Evolutionary conservation across 106 monocot genomes (phyloP), one percentile per base, ranked within the genome.

Genomic region (Dendrobium nobile): DNA sequence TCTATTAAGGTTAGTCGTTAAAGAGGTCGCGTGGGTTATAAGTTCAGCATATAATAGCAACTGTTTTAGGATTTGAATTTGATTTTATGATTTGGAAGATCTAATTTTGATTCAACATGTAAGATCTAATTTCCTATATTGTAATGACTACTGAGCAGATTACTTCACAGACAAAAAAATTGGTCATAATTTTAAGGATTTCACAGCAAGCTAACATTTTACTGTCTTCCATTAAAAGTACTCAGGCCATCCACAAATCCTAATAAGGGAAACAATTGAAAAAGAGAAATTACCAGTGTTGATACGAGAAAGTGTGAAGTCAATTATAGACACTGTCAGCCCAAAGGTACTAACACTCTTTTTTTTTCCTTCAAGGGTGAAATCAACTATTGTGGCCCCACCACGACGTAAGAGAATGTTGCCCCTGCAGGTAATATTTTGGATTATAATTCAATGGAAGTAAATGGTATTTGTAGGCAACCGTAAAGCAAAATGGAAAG

Each of bases 231-330:
- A 51, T 13, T 15, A 2, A 11, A 13, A 51, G 51, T 51, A 51
- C 3, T 16, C 33, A 70, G 2, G 31, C 31, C 68, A 20, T 31
- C 26, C 3, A 68, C 31, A 68, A 68, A 13, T 28, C 11, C 24
- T 8, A 61, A 31, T 31, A 68, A 68, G 13, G 28, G 31, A 33
- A 68, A 70, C 37, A 2, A 70, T 10, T 31, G 16, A 51, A 31
- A 15, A 31, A 67, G 41, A 75, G 54, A 79, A 67, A 17, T 86
- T 67, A 99, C 99, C 95, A 20, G 99, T 93, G 54, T 93, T 99
- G 55, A 99, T 88, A 55, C 99, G 86, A 37, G 99, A 99, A 77
- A 99, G 90, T 47, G 99, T 99, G 75, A 99, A 99, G 64, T 99
- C 99, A 86, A 99, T 99, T 61, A 99, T 93, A 61, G 95, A 87